Evolutionary conservation across 768 basidiomycete species (phyloP).

Genomic region (Hydnomerulius pinastri): DNA sequence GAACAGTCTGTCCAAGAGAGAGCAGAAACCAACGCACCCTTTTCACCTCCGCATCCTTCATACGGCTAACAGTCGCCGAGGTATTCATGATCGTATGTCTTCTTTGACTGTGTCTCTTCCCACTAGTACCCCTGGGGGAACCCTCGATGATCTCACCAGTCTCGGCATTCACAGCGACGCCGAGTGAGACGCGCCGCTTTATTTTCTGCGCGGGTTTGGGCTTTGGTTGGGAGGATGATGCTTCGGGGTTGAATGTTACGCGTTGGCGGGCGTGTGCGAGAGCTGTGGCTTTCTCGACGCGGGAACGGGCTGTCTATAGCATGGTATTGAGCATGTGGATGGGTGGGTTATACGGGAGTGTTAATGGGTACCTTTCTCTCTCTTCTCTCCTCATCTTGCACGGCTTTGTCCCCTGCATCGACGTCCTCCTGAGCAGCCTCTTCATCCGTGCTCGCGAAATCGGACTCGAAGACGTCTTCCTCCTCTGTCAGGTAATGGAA

Average conservation of each 20-base stretch:
- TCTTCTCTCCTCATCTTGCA: constrained; percentile 60
- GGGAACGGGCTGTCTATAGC: constrained; percentile 58
- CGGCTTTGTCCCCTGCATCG: constrained; percentile 57
- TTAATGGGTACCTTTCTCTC: constrained; percentile 24
- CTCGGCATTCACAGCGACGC: constrained; percentile 55
- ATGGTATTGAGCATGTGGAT: too few relatives aligned
- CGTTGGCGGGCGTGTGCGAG: constrained; percentile 67
- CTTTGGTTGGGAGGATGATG: constrained; percentile 33
- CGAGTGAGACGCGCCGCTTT: constrained; percentile 56
- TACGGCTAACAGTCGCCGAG: constrained; percentile 61
- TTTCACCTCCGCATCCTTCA: constrained; percentile 63
- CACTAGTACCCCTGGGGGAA: constrained; percentile 19
- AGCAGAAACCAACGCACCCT: constrained; percentile 42
- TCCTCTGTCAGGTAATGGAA: constrained; percentile 68
- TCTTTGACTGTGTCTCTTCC: constrained; percentile 59
- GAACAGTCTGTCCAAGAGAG: too few relatives aligned
- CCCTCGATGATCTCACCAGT: constrained; percentile 57
- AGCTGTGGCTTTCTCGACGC: constrained; percentile 63
- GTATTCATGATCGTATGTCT: constrained; percentile 73
- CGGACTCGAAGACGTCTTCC: constrained; percentile 78
- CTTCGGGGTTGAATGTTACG: constrained; percentile 66
- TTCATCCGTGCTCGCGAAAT: constrained; percentile 86
- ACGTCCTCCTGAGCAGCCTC: constrained; percentile 52
- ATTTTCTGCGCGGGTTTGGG: constrained; percentile 22
- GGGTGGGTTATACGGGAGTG: too few relatives aligned